Evolutionary conservation across 345 rosid species (phyloP), one percentile per base, ranked within the genome.

Genomic region (Dimocarpus longan): DNA sequence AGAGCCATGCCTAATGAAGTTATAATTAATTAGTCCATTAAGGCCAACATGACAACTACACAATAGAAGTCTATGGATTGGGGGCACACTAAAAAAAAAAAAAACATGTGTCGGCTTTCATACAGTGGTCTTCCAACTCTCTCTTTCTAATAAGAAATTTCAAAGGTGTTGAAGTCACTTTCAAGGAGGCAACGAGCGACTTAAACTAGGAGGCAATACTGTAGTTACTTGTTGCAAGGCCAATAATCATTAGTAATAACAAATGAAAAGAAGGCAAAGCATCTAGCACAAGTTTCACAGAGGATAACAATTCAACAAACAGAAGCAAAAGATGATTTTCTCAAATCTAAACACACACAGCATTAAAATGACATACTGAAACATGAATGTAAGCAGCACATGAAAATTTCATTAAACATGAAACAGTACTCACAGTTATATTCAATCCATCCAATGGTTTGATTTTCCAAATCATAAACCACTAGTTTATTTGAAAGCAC

Each of bases 401-500:
- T n/a, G n/a, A n/a, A n/a, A n/a, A n/a, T n/a, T n/a, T n/a, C n/a
- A n/a, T n/a, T n/a, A n/a, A n/a, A n/a, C 2, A 56, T 12, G 40
- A 44, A 5, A 59, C 0, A 79, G 28, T 73, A 90, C 98, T 93
- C 87, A 95, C 97, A 95, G 83, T 95, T 88, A 84, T 93, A 85
- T 12, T 89, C 91, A 43, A 89, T 84, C 98, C 98, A 95, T 82
- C 98, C 98, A 56, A 95, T 87, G 62, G 82, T 84, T 82, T 89
- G 92, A 22, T 93, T 91, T 70, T 87, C 93, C 5, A 93, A 69
- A 82, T 95, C 95, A 68, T 93, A 95, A 66, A 92, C 63, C 44
- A 95, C 95, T 72, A 95, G 88, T 88, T 90, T 95, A 84, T 92
- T 88, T 4, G 97, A 89, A 57, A 95, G 88, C 82, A 89, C 93